These are phyloP conservation scores for Saccharomycopsis crataegensis DNA, from an alignment of 1,139 yeast species.

Conservation along the genomic window DNA sequence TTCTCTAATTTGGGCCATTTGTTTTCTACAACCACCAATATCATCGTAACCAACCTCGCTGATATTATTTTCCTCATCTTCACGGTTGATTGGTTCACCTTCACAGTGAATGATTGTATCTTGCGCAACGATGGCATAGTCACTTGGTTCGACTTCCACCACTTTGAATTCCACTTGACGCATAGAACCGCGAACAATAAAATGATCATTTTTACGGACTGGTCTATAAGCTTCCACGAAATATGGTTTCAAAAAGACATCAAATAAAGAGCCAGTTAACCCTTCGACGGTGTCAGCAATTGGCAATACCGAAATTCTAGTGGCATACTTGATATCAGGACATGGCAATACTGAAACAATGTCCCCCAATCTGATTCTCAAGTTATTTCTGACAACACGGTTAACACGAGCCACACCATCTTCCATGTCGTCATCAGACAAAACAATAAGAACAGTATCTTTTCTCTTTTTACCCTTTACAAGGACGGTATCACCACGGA, in stretches of 20 bases:
- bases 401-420: conserved; percentile 93
- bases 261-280: conserved; percentile 93
- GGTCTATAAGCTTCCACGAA: conserved; percentile 99
- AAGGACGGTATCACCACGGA: conserved; percentile 95
- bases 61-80: conserved; percentile 94
- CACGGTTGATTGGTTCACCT: conserved; percentile 98
- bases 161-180: conserved; percentile 98
- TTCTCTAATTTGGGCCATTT: conserved; percentile 97
- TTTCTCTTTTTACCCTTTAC: conserved; percentile 98
- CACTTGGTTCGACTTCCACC: conserved; percentile 96
- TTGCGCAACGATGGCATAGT: conserved; percentile 95
- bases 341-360: conserved; percentile 88
- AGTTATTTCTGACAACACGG: conserved; percentile 92
- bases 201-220: conserved; percentile 94
- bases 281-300: conserved; percentile 98
- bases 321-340: conserved; percentile 94
- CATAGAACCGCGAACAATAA: conserved; percentile 97
- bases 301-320: conserved; percentile 91
- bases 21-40: conserved; percentile 98
- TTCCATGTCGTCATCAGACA: conserved; percentile 94
- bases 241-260: conserved; percentile 93
- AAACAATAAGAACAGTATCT: conserved; percentile 94
- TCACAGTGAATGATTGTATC: conserved; percentile 98
- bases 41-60: conserved; percentile 98
- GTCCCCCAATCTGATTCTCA: conserved; percentile 92